Conservation (phyloP, 176 grass and related monocot species). For the Alloteropsis semialata region DNA sequence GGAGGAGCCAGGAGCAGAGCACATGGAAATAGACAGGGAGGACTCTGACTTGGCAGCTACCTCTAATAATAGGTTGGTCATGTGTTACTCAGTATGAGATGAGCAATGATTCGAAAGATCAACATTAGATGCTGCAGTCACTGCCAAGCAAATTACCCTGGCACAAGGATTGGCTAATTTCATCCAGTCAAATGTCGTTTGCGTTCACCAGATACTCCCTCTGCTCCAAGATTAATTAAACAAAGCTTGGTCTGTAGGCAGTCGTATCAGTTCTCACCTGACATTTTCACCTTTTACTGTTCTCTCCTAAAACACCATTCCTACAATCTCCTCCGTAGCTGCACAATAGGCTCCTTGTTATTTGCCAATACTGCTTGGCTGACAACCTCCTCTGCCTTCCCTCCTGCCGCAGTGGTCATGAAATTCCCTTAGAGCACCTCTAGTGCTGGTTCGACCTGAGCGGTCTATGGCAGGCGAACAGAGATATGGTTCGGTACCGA, state of each 20-base stretch:
- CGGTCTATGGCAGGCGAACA: too few relatives aligned
- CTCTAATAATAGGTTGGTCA: not conserved
- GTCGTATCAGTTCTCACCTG: not conserved
- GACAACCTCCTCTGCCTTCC: too few relatives aligned
- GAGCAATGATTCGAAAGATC: not conserved
- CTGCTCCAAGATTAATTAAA: not conserved
- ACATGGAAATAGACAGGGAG: not conserved
- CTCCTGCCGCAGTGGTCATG: too few relatives aligned
- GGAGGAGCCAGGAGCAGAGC: not conserved
- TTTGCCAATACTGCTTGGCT: too few relatives aligned
- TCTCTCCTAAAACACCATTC: not conserved
- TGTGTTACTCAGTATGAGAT: not conserved
- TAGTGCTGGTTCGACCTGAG: too few relatives aligned
- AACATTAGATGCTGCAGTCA: not conserved
- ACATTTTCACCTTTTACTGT: not conserved
- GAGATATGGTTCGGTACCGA: too few relatives aligned
- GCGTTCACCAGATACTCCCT: not conserved
- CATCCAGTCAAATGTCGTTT: not conserved
- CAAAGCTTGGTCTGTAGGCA: not conserved
- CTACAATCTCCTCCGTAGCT: too few relatives aligned
- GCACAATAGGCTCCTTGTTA: too few relatives aligned
- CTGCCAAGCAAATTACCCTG: not conserved
- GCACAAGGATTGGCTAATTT: not conserved
- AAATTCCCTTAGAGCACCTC: too few relatives aligned
- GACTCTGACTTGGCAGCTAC: not conserved